A percentile compares a stretch with the other conserved stretches of the same genome.
Evolutionary conservation across 768 basidiomycete genomes (phyloP).

Genomic region (Hirschioporus abietinus): DNA sequence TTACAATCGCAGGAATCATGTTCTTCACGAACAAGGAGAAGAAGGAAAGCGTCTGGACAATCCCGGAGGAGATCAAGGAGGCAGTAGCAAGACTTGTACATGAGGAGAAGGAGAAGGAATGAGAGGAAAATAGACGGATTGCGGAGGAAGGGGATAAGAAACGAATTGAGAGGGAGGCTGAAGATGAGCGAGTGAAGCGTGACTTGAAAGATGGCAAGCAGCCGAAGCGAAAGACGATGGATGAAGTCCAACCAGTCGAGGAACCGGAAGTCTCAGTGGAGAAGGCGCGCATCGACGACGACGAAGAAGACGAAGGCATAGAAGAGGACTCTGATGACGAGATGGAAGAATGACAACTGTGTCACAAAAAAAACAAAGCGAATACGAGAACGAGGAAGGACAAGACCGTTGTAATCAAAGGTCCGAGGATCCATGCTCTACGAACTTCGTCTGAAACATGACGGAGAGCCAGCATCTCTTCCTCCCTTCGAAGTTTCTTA

Average conservation of each 20-base stretch:
- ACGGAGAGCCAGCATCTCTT: too few species aligned
- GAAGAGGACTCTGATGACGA: slow-evolving; percentile 36
- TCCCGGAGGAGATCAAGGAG: slow-evolving; percentile 83
- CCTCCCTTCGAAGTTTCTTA: too few species aligned
- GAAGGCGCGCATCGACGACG: slow-evolving; percentile 35
- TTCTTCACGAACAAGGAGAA: slow-evolving; percentile 83
- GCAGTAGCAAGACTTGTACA: slow-evolving; percentile 53
- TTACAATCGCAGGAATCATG: slow-evolving; percentile 83
- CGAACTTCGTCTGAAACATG: too few species aligned
- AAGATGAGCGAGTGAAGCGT: slow-evolving; percentile 27
- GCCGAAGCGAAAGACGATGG: neutral
- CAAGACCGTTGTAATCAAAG: too few species aligned
- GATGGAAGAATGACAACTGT: slow-evolving; percentile 75
- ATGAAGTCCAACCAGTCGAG: slow-evolving; percentile 31
- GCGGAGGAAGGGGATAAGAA: slow-evolving; percentile 29
- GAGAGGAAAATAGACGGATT: slow-evolving; percentile 16
- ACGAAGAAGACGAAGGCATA: slow-evolving; percentile 10
- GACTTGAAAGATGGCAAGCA: slow-evolving; percentile 17
- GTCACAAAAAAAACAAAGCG: too few species aligned
- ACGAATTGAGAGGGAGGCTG: slow-evolving; percentile 10
- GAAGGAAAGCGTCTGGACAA: slow-evolving; percentile 84
- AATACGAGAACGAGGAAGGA: too few species aligned
- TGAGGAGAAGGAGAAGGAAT: slow-evolving; percentile 30
- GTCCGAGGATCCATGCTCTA: too few species aligned
- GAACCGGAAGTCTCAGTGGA: slow-evolving; percentile 59